Base-by-base conservation (phyloP, 768 basidiomycete genomes). In the Leccinum truebloodii region DNA sequence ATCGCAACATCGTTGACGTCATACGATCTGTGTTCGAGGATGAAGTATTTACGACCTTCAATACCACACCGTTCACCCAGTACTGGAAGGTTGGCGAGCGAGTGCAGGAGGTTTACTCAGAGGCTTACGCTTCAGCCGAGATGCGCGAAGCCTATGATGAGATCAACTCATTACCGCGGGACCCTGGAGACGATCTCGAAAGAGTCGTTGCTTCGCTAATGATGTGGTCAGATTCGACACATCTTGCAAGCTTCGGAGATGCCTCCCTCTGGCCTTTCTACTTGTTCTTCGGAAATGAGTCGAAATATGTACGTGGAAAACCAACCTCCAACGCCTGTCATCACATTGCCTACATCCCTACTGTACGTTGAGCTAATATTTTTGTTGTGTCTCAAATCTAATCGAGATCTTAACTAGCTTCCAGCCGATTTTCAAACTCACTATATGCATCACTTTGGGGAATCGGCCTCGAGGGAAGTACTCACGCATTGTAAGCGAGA, bases 401-500 rank as follows among this genome's bases (percentile, higher is more conserved):
- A 35, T 16, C 13, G 5, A 24, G 4, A 52, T 52, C 24, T 14
- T 48, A 61, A 26, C 24, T 26, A 26, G 60, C 22, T 58, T 1
- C 60, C 46, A 4, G 34, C 3, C 2, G 30, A 53, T 1, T 59
- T 59, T 24, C 39, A 59, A 18, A 14, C 14, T 1, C 9, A 28
- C 5, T 55, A 55, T 22, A 39, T 54, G 14, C 24, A 16, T 10
- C 37, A 39, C 9, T 18, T 26, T 26, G 24, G 24, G 24, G 24
- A 26, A 26, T 26, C 35, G 3, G 6, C 26, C 1, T 57, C 59
- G 1, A 30, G 22, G 0, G 34, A 53, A 1, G 22, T 52, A 0
- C 8, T 65, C 30, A 70, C 67, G 2, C 64, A 69, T 32, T 70
- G 69, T 26, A 54, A 30, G 0, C 64, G 55, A 1, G 68, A 74